Base-by-base conservation (phyloP, 2,329 filamentous ascomycete genomes). In the Sporothrix luriei region DNA sequence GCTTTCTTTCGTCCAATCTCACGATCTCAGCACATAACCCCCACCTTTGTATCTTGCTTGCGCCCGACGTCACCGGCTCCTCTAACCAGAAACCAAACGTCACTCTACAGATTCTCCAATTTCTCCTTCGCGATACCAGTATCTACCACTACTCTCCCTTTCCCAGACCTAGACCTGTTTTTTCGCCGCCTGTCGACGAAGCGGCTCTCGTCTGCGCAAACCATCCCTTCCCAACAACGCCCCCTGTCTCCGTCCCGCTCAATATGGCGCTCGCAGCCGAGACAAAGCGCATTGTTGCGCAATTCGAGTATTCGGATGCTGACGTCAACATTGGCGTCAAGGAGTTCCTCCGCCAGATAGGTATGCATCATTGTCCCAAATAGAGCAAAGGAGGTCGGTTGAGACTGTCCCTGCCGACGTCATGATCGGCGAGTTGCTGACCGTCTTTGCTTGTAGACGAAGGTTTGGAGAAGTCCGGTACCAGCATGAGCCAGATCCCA, bases 401-500 rank as follows among this genome's bases (percentile, higher is more conserved):
- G 54, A 57, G 29, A 40, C 9, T 1, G 29, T 1, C 5, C 16
- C 29, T 29, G 29, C 29, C 29, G 6, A 57, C 29, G 13, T 54
- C 9, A n/a, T 16, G 54, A 16, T 29, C 29, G 13, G 2, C 4
- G 9, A 2, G 38, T 46, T 49, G 43, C 54, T 66, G 26, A 54
- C 69, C 21, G 4, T 24, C 43, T 38, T 43, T 33, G 13, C 57
- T 57, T 14, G 6, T 48, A 94, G 91, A 91, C 73, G 91, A 97
- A 83, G 95, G 95, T 38, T 82, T 98, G 74, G 82, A 87, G 71
- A 88, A 90, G 76, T 88, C 94, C 75, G 90, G 90, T 72, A 90
- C 92, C 43, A 93, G 90, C 75, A 82, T 99, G 83, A 94, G 91
- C 82, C 95, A 98, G 82, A 98, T 99, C 76, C 95, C 95, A 9